Base-by-base conservation (phyloP, 345 rosid genomes). In the Acer campestre region DNA sequence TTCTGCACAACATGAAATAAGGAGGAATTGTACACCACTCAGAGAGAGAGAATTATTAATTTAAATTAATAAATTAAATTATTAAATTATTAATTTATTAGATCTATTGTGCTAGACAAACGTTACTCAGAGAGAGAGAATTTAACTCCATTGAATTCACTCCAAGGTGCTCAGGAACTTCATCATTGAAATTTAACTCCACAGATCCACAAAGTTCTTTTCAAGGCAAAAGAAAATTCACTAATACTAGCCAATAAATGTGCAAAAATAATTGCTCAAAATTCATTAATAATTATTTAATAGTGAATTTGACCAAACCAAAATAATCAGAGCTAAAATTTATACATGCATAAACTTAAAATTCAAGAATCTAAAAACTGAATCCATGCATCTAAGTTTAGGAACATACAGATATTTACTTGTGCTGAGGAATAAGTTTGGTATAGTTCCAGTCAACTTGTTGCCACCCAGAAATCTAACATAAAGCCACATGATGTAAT, bases 381-480 rank as follows among this genome's bases (percentile, higher is more conserved):
- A 27, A 61, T 68, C 16, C 18, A 40, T 55, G 31, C 13, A 56
- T 59, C 20, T n/a, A 67, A 64, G 51, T 35, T 13, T 46, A 69
- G 59, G 56, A 46, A 76, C 80, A 72, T 80, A 80, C 83, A 80
- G 22, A 8, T 51, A 20, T 59, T 73, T 64, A 8, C 22, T 35
- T 48, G 11, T 40, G 67, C 9, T 23, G 70, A 80, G 1, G 10
- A 46, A 1, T 63, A 79, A 75, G 3, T 7, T 40, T 23, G 80
- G 77, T 63, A 76, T 76, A 49, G 48, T 67, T 80, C 83, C 46
- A 8, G 9, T 42, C 11, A 42, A 42, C 46, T 8, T 42, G 46
- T 42, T 42, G 46, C 46, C 46, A 42, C 46, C 9, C 11, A 42
- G 46, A 42, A 42, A 42, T 2, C 46, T 42, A 42, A 42, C 11